Percentiles rank a stretch among this genome's conserved stretches.
phyloP scores from a whole-genome alignment of 805 yeast species.

The Ogataea henricii region DNA sequence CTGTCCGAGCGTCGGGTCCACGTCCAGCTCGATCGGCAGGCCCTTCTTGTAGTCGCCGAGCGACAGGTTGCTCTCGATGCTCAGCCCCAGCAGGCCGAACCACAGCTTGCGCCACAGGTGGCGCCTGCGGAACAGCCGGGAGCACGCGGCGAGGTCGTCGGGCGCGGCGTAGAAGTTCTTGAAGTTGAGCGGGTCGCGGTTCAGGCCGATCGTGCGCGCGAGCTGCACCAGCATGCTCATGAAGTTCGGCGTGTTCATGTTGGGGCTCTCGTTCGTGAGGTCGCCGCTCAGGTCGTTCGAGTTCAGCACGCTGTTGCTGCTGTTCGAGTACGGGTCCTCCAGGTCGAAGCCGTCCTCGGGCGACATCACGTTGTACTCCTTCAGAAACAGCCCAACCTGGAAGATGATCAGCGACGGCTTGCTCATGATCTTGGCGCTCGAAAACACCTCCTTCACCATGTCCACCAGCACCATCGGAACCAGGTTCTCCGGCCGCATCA shows the following conservation, averaged over 20 bases:
- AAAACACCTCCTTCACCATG: constrained; percentile 47
- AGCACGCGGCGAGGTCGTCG: constrained; percentile 32
- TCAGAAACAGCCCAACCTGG: constrained; percentile 61
- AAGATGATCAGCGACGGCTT: constrained; percentile 51
- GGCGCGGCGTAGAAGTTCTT: constrained; percentile 34
- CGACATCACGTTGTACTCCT: constrained; percentile 54
- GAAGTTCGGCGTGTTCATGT: constrained; percentile 38
- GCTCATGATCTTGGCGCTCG: constrained; percentile 43
- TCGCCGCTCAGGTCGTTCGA: constrained; percentile 40
- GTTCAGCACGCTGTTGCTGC: constrained; percentile 23
- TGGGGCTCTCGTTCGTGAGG: constrained; percentile 36
- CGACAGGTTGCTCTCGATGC: constrained; percentile 37
- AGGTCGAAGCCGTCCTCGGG: constrained; percentile 56
- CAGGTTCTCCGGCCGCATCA: constrained; percentile 44
- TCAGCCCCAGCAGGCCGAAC: constrained; percentile 38
- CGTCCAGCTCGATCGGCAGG: constrained; percentile 38
- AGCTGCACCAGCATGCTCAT: constrained; percentile 41
- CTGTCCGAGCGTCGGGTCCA: constrained; percentile 38
- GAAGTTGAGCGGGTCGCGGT: constrained; percentile 49
- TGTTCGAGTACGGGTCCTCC: constrained; percentile 42
- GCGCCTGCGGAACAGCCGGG: constrained; percentile 36
- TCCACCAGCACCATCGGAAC: constrained; percentile 44
- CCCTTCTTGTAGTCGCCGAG: constrained; percentile 42
- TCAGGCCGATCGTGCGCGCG: constrained; percentile 49
- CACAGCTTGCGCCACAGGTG: constrained; percentile 45